These are phyloP conservation scores for Trichoderma simmonsii DNA, from an alignment of 2,329 filamentous ascomycete genomes.

Conservation along the genomic window DNA sequence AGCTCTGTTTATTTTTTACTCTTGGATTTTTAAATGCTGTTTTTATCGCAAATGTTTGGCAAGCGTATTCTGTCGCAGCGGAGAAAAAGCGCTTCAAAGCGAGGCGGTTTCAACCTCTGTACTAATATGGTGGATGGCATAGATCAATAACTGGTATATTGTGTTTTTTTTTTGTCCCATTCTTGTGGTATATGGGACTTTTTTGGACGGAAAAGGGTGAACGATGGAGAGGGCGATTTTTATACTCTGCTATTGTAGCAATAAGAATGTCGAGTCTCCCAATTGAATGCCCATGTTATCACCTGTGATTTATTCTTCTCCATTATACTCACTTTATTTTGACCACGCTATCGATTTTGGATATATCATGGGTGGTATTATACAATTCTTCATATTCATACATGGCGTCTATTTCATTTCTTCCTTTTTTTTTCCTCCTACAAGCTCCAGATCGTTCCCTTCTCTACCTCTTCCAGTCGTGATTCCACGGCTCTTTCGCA, in stretches of 20 bases:
- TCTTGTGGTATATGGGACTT: conserved; percentile 7
- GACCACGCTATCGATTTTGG: neutral
- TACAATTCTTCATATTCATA: conserved; percentile 18
- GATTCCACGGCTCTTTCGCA: conserved; percentile 78
- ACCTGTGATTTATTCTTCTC: neutral
- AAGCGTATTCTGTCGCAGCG: conserved; percentile 25
- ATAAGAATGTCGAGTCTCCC: conserved; percentile 27
- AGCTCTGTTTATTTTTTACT: neutral
- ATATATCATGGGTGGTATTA: conserved; percentile 1
- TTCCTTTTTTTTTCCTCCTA: neutral
- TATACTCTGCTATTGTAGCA: conserved; percentile 11
- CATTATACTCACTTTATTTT: neutral
- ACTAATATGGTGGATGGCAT: conserved; percentile 32
- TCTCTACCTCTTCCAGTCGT: conserved; percentile 74
- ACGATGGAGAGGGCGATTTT: neutral
- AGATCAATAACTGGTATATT: conserved; percentile 21
- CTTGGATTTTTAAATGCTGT: neutral
- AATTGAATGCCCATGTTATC: neutral
- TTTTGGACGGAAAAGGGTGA: conserved; percentile 1
- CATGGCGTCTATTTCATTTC: conserved; percentile 8
- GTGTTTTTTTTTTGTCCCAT: neutral
- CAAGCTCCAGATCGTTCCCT: conserved; percentile 16
- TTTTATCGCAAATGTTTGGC: conserved; percentile 19
- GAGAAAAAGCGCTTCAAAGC: conserved; percentile 20
- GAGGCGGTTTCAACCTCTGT: conserved; percentile 28